These are phyloP conservation scores for Otatea glauca DNA, from an alignment of 176 grass and related monocot genomes.

Conservation along the genomic window DNA sequence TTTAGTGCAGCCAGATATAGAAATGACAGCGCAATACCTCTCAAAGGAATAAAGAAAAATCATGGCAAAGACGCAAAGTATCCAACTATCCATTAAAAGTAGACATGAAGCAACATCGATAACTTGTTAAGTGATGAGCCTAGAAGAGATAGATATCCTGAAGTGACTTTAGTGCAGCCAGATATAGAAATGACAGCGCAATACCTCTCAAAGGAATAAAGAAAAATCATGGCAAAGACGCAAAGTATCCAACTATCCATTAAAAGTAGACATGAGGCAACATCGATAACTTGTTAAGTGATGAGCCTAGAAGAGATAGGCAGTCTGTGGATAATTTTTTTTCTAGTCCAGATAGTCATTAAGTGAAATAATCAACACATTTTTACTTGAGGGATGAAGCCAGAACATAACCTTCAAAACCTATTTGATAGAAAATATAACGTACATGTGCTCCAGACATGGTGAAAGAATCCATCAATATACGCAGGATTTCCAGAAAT, in stretches of 20 bases:
- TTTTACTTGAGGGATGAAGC: slow-evolving; percentile 12
- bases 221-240: slow-evolving; percentile 7
- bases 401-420: slow-evolving; percentile 1
- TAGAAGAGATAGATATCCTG: slow-evolving; percentile 28
- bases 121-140: slow-evolving; percentile 7
- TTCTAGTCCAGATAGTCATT: slow-evolving; percentile 25
- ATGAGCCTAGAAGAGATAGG: slow-evolving; percentile 19
- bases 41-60: slow-evolving; percentile 26
- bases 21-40: slow-evolving; percentile 18
- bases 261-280: background rate
- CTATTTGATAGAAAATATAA: slow-evolving; percentile 17
- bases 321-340: background rate
- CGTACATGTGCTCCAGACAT: slow-evolving; percentile 76
- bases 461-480: slow-evolving; percentile 91
- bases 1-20: background rate
- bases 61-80: background rate
- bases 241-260: slow-evolving; percentile 16
- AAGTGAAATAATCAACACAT: slow-evolving; percentile 14
- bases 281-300: background rate
- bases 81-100: slow-evolving; percentile 6
- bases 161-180: background rate
- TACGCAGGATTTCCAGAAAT: slow-evolving; percentile 98
- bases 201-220: slow-evolving; percentile 15
- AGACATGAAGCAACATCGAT: background rate
- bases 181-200: slow-evolving; percentile 16